These are phyloP conservation scores for Saturnispora serradocipensis DNA, from an alignment of 805 yeast genomes.

Conservation along the genomic window DNA sequence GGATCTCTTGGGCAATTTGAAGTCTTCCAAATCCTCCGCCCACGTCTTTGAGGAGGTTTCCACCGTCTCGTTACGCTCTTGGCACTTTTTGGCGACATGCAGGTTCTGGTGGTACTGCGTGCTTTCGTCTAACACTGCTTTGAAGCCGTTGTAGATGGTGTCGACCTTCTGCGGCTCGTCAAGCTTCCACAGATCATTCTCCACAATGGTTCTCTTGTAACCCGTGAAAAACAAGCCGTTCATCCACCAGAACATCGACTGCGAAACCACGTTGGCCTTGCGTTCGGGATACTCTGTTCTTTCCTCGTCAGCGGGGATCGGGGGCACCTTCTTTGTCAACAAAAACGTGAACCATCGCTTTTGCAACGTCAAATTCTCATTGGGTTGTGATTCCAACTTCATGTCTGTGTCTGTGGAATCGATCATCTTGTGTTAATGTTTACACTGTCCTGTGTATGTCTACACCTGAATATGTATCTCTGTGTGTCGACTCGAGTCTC, in stretches of 20 bases:
- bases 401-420: not conserved
- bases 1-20: constrained; percentile 15
- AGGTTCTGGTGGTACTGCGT: constrained; percentile 12
- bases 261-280: constrained; percentile 31
- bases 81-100: constrained; percentile 25
- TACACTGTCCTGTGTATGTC: too few species aligned
- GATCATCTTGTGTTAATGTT: not conserved
- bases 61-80: constrained; percentile 15
- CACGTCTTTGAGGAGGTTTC: constrained; percentile 14
- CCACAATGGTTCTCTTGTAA: constrained; percentile 60
- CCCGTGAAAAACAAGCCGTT: constrained; percentile 55
- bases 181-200: constrained; percentile 48
- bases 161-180: constrained; percentile 37
- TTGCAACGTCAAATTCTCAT: constrained; percentile 23
- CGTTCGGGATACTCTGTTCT: constrained; percentile 42
- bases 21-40: constrained; percentile 20
- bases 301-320: constrained; percentile 42
- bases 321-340: constrained; percentile 41
- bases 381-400: constrained; percentile 7
- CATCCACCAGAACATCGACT: constrained; percentile 60
- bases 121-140: constrained; percentile 25
- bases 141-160: constrained; percentile 31
- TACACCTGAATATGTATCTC: not conserved
- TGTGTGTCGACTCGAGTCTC: not conserved
- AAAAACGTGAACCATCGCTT: constrained; percentile 43